Evolutionary conservation across 257 asterid genomes (phyloP).

Genomic region (Agastache rugosa): DNA sequence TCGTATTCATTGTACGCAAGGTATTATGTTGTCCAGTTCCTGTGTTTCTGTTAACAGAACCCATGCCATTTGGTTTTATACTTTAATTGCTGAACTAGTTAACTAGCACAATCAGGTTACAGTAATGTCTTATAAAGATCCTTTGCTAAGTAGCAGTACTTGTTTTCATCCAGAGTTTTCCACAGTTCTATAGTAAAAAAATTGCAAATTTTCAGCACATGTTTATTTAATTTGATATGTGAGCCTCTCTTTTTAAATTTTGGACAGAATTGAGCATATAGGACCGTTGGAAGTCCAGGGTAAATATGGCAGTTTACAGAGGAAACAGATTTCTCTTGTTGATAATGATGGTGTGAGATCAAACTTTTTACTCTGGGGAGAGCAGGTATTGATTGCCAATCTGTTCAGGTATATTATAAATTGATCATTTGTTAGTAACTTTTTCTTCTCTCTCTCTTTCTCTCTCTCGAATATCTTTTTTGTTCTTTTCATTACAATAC

Average conservation of each 20-base stretch:
- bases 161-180: slow-evolving; percentile 7
- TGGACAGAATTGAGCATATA: slow-evolving; percentile 76
- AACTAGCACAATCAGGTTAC: not conserved
- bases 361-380: slow-evolving; percentile 86
- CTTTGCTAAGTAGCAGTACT: not conserved
- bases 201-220: slow-evolving; percentile 17
- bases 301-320: slow-evolving; percentile 58
- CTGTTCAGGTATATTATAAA: slow-evolving; percentile 66
- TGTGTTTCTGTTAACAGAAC: slow-evolving; percentile 24
- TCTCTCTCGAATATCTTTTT: not conserved
- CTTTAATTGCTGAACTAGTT: not conserved
- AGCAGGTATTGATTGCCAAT: slow-evolving; percentile 75
- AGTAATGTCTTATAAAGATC: not conserved
- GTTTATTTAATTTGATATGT: slow-evolving; percentile 17
- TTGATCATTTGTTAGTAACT: slow-evolving; percentile 20
- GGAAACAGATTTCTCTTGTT: slow-evolving; percentile 75
- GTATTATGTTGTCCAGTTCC: slow-evolving; percentile 41
- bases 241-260: slow-evolving; percentile 26
- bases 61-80: slow-evolving; percentile 9
- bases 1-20: slow-evolving; percentile 78
- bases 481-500: not conserved
- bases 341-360: slow-evolving; percentile 72
- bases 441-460: not conserved
- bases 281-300: slow-evolving; percentile 78
- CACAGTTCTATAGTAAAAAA: not conserved